phyloP scores from a whole-genome alignment of 257 asterid species.

The Avicennia marina region DNA sequence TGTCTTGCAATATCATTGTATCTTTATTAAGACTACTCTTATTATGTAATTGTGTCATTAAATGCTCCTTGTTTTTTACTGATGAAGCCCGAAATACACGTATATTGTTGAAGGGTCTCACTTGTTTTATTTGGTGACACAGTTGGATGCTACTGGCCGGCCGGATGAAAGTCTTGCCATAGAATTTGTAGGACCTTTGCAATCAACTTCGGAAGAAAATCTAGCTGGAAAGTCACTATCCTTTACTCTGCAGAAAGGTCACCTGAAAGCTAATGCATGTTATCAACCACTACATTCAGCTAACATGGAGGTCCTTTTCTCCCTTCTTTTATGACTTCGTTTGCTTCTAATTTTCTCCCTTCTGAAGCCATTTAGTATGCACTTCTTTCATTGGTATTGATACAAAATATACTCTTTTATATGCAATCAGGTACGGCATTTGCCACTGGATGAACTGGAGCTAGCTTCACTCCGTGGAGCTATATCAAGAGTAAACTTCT shows the following conservation, averaged over 20 bases:
- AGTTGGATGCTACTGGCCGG: conserved; percentile 96
- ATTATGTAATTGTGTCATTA: neutral
- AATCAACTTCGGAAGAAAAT: conserved; percentile 75
- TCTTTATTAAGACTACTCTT: conserved; percentile 1
- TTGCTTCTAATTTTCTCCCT: conserved; percentile 12
- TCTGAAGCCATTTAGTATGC: conserved; percentile 5
- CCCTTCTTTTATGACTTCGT: conserved; percentile 6
- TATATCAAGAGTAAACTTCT: conserved; percentile 68
- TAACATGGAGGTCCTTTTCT: conserved; percentile 72
- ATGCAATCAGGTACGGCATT: conserved; percentile 74
- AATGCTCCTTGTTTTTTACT: conserved; percentile 18
- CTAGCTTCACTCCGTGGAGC: conserved; percentile 97
- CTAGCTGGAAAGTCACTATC: conserved; percentile 70
- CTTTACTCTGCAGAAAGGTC: conserved; percentile 93
- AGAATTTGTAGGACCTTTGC: conserved; percentile 88
- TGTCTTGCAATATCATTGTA: conserved; percentile 1
- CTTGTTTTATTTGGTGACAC: conserved; percentile 33
- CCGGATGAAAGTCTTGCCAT: conserved; percentile 94
- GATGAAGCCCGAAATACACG: conserved; percentile 7
- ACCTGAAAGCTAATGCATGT: conserved; percentile 79
- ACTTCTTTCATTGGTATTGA: conserved; percentile 9
- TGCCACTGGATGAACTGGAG: conserved; percentile 98
- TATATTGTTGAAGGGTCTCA: neutral
- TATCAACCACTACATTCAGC: conserved; percentile 84
- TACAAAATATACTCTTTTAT: conserved; percentile 17